Conservation (phyloP, 257 asterid species). For the Solanum acaule region DNA sequence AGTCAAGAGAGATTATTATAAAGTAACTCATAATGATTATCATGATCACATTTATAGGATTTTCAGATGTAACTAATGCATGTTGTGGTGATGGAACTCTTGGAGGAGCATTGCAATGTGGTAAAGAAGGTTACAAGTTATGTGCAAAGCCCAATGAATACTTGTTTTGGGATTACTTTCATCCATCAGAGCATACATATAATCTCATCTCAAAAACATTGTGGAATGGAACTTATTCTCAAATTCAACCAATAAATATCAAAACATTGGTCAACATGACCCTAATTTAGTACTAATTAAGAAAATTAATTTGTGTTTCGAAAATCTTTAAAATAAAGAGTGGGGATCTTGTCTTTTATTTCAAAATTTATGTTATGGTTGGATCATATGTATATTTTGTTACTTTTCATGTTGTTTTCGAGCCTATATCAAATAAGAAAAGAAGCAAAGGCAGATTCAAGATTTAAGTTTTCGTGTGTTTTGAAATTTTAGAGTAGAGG, state of each 20-base stretch:
- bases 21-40: neutral
- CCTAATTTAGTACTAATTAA: neutral
- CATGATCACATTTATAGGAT: constrained; percentile 19
- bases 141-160: constrained; percentile 18
- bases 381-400: constrained; percentile 13
- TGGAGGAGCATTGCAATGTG: too few species aligned
- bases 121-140: too few species aligned
- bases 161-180: constrained; percentile 68
- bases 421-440: neutral
- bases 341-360: neutral
- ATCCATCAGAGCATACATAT: constrained; percentile 53
- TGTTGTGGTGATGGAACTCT: neutral
- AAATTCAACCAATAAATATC: constrained; percentile 43
- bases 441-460: neutral
- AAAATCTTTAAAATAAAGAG: neutral
- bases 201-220: constrained; percentile 43
- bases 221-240: constrained; percentile 39
- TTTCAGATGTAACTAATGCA: constrained; percentile 32
- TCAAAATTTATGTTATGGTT: neutral
- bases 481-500: too few species aligned
- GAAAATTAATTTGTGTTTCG: neutral
- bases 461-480: neutral
- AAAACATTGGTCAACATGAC: constrained; percentile 30
- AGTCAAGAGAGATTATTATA: neutral
- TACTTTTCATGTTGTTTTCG: neutral